Conservation (phyloP, 768 basidiomycete species). For the Phallus indusiatus region DNA sequence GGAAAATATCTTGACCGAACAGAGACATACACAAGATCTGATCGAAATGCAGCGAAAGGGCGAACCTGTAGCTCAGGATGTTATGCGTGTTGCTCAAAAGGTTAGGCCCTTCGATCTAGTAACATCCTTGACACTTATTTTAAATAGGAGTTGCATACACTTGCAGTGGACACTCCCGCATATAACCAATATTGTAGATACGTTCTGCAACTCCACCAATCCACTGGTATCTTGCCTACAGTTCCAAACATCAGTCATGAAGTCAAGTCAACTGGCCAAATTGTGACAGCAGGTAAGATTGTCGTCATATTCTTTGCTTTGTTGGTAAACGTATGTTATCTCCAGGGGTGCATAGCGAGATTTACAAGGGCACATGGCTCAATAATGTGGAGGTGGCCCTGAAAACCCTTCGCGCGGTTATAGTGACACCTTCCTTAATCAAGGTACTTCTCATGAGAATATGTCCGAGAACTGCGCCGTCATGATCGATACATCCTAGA, state of each 20-base stretch:
- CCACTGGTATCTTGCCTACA: constrained; percentile 44
- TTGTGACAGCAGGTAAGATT: constrained; percentile 32
- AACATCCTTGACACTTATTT: too few species aligned
- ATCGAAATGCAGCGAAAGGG: constrained; percentile 32
- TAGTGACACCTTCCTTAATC: constrained; percentile 22
- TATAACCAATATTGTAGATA: constrained; percentile 35
- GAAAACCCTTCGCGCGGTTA: constrained; percentile 42
- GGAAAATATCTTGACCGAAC: constrained; percentile 28
- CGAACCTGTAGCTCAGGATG: constrained; percentile 30
- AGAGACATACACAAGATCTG: constrained; percentile 28
- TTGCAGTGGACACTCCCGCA: background rate
- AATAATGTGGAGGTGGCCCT: constrained; percentile 48
- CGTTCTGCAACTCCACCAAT: constrained; percentile 36
- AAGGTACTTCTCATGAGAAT: background rate
- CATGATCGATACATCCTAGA: background rate
- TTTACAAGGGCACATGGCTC: constrained; percentile 47
- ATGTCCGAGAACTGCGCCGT: background rate
- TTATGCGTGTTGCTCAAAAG: constrained; percentile 48
- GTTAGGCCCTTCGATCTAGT: constrained; percentile 19
- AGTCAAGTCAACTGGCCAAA: constrained; percentile 30
- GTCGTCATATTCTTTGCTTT: background rate
- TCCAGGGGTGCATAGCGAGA: constrained; percentile 38
- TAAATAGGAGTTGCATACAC: constrained; percentile 4
- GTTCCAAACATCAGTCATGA: constrained; percentile 47
- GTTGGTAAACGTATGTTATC: background rate